These are phyloP conservation scores for Solanum pennellii DNA, from an alignment of 257 asterid genomes.

Conservation along the genomic window DNA sequence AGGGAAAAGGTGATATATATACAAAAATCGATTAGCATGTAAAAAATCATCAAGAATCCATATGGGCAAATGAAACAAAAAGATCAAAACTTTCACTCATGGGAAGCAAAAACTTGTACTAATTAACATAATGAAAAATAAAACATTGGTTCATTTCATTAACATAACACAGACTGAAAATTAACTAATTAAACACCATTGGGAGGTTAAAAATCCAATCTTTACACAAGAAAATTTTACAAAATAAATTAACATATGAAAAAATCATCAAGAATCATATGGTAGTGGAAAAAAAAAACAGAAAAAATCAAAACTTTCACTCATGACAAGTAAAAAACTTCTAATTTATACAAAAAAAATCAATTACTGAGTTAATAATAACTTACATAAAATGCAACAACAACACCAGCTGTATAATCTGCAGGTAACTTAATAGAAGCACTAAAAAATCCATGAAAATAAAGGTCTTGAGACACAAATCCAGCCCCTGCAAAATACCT, in stretches of 20 bases:
- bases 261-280: background rate
- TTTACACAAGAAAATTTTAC: background rate
- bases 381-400: slow-evolving; percentile 93
- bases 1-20: background rate
- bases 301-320: background rate
- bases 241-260: background rate
- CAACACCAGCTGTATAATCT: slow-evolving; percentile 92
- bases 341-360: background rate
- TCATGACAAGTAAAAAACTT: background rate
- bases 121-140: background rate
- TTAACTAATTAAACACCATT: background rate
- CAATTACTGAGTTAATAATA: background rate
- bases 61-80: background rate
- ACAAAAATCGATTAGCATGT: background rate
- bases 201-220: background rate
- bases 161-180: background rate
- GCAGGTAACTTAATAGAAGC: slow-evolving; percentile 87
- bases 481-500: slow-evolving; percentile 54
- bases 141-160: background rate
- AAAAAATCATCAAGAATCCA: background rate
- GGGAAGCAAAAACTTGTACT: background rate
- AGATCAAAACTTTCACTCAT: background rate
- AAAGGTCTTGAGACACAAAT: slow-evolving; percentile 80
- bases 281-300: background rate
- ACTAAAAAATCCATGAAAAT: slow-evolving; percentile 75